phyloP scores from a whole-genome alignment of 1,139 yeast genomes.

The Candida glucosophila region DNA sequence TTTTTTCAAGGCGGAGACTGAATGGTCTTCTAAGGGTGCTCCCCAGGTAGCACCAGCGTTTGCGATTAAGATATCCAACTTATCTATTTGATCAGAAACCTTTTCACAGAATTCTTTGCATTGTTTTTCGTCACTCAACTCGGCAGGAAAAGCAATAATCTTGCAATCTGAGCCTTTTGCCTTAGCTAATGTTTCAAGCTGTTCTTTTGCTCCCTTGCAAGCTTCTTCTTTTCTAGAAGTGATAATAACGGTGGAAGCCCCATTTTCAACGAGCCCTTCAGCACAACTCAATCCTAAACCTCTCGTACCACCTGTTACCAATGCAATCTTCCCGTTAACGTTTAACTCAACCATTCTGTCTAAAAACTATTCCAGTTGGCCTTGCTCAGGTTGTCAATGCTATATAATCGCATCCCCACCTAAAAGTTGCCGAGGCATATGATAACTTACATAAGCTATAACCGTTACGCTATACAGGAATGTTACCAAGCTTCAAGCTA shows the following conservation, averaged over 20 bases:
- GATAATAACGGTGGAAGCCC: conserved; percentile 56
- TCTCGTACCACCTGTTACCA: conserved; percentile 74
- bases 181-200: conserved; percentile 40
- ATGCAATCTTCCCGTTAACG: conserved; percentile 59
- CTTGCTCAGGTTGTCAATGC: no score
- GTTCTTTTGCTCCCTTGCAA: conserved; percentile 49
- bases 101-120: conserved; percentile 37
- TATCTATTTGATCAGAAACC: conserved; percentile 30
- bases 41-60: conserved; percentile 87
- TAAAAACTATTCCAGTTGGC: no score
- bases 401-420: conserved; percentile 4
- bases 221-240: conserved; percentile 62
- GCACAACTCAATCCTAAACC: conserved; percentile 69
- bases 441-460: no score
- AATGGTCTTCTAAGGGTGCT: conserved; percentile 52
- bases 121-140: conserved; percentile 46
- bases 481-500: conserved; percentile 1
- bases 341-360: conserved; percentile 32
- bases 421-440: conserved; percentile 3
- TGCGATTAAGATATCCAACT: conserved; percentile 59
- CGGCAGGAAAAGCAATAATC: conserved; percentile 53
- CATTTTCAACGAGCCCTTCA: conserved; percentile 54
- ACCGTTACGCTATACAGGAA: no score
- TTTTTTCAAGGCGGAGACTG: conserved; percentile 55
- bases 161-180: conserved; percentile 32